Evolutionary conservation across 2,329 filamentous ascomycete genomes (phyloP).

Genomic region (Leptographium flavum): DNA sequence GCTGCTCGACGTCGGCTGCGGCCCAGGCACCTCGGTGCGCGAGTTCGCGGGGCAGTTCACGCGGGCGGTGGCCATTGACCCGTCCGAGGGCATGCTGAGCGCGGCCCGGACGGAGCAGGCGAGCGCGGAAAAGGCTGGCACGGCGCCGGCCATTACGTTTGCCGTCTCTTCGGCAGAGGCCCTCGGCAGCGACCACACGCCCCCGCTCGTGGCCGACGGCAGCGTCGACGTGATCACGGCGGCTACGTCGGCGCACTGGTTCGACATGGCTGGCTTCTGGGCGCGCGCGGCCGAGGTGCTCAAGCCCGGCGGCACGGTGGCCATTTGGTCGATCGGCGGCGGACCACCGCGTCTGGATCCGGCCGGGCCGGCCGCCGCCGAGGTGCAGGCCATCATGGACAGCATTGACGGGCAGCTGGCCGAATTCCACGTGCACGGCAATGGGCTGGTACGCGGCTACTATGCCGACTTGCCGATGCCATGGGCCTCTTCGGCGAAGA

Average conservation of each 20-base stretch:
- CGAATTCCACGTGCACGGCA: slow-evolving; percentile 27
- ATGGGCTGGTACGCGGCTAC: slow-evolving; percentile 21
- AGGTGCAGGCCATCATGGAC: slow-evolving; percentile 26
- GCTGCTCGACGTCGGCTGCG: slow-evolving; percentile 41
- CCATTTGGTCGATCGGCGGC: slow-evolving; percentile 30
- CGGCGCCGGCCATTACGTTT: slow-evolving; percentile 22
- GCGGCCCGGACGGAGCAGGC: slow-evolving; percentile 21
- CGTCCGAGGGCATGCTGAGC: slow-evolving; percentile 37
- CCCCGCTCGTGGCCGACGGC: slow-evolving; percentile 13
- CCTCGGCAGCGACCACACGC: slow-evolving; percentile 15
- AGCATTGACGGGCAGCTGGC: slow-evolving; percentile 22
- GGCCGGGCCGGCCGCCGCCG: no score
- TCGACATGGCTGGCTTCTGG: slow-evolving; percentile 39
- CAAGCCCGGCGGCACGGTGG: slow-evolving; percentile 38
- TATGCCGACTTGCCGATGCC: slow-evolving; percentile 32
- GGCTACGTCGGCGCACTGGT: slow-evolving; percentile 42
- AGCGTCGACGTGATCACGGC: slow-evolving; percentile 35
- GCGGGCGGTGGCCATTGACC: slow-evolving; percentile 33
- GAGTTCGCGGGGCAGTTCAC: slow-evolving; percentile 30
- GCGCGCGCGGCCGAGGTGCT: slow-evolving; percentile 27
- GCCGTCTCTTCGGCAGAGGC: slow-evolving; percentile 29
- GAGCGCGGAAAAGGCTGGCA: slow-evolving; percentile 15
- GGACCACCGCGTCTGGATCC: slow-evolving; percentile 9
- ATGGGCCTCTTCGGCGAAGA: slow-evolving; percentile 22
- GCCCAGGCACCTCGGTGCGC: slow-evolving; percentile 34